Evolutionary conservation across 331 rosid genomes (phyloP), one percentile per base, ranked within the genome.

Genomic region (Cucumis variabilis): DNA sequence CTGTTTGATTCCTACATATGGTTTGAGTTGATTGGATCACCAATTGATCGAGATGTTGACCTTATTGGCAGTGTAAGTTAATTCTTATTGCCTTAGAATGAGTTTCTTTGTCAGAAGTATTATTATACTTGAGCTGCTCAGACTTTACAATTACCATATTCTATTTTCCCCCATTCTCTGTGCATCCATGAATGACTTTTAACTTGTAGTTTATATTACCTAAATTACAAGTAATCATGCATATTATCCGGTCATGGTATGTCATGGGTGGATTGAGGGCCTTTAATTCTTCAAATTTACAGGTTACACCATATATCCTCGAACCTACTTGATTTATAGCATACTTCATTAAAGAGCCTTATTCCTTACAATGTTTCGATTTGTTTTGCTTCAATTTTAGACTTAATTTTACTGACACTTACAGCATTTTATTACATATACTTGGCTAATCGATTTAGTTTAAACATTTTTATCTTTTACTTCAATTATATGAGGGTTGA

Each of bases 161-260:
- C 66, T 19, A 17, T 41, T 48, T 48, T 51, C 30, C 69, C 5
- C 50, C 41, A 2, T 33, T 53, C 55, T 63, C 82, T 33, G 11
- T 24, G 21, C 48, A 33, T 41, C 58, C 11, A n/a, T 25, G 9
- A 23, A 81, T 19, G 53, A 20, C 70, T 20, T 25, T 50, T 41
- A 24, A 13, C 41, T 72, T 48, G 16, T 13, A 51, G 14, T 81
- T 15, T 80, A 5, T 81, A 51, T 90, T 81, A 75, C 76, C 67
- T 89, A 78, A 65, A 67, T 78, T 78, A 81, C 13, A 46, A 77
- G 78, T 69, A 68, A 80, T 77, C 87, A 25, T 92, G 91, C 94
- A 97, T 98, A 98, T 93, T 62, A 90, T 95, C 90, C 98, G 95
- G 82, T 94, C 98, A 15, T 95, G 99, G 99, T 97, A 97, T 92